phyloP scores from a whole-genome alignment of 441 rosid genomes.

The Isatis lusitanica region DNA sequence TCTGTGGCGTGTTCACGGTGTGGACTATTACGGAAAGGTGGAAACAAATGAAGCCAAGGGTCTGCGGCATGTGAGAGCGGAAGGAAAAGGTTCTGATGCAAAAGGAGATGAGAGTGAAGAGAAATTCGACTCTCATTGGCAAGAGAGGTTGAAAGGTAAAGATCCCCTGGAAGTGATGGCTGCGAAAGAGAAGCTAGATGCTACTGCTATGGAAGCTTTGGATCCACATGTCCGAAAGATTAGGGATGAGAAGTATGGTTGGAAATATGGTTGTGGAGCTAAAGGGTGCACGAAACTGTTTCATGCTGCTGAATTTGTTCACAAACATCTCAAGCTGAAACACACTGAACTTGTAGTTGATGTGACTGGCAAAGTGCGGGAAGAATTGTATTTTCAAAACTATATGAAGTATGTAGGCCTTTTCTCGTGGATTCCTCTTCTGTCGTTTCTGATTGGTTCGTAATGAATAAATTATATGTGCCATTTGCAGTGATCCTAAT shows the following conservation, averaged over 20 bases:
- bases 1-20: constrained; percentile 94
- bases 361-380: constrained; percentile 85
- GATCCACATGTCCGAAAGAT: constrained; percentile 97
- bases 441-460: neutral
- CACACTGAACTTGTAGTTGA: constrained; percentile 87
- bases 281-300: constrained; percentile 99
- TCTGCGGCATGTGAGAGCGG: constrained; percentile 82
- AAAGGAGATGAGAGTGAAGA: constrained; percentile 75
- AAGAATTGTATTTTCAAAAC: constrained; percentile 92
- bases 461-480: constrained; percentile 16
- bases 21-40: constrained; percentile 87
- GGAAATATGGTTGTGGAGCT: constrained; percentile 99
- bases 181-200: constrained; percentile 90
- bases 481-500: constrained; percentile 75
- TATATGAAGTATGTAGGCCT: constrained; percentile 76
- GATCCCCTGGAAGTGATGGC: constrained; percentile 96
- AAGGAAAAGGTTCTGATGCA: constrained; percentile 68
- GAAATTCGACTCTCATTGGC: constrained; percentile 83
- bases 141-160: constrained; percentile 83
- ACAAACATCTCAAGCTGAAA: constrained; percentile 97
- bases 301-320: constrained; percentile 98
- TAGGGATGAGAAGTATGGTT: constrained; percentile 98
- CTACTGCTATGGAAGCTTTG: constrained; percentile 70
- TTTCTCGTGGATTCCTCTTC: constrained; percentile 5
- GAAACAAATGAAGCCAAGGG: constrained; percentile 94